Conservation (phyloP, 768 basidiomycete species). For the Rhodosporidiobolus odoratus region DNA sequence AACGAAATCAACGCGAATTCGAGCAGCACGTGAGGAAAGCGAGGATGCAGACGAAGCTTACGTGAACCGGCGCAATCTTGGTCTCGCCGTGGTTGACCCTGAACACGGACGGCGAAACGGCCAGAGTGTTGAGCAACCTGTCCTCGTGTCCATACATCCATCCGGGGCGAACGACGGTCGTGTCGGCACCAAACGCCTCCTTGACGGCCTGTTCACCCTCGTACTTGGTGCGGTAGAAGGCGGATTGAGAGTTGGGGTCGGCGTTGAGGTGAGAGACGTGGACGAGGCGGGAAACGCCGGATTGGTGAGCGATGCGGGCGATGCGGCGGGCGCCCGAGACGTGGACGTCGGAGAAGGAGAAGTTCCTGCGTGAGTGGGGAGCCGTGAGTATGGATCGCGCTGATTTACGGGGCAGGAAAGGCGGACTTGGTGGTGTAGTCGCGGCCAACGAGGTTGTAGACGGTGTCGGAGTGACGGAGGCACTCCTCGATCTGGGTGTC, state of each 20-base stretch:
- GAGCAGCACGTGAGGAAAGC: constrained; percentile 51
- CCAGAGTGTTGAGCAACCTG: constrained; percentile 84
- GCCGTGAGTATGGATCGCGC: constrained; percentile 40
- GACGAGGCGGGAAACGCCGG: constrained; percentile 75
- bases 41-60: constrained; percentile 48
- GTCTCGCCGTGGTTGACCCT: constrained; percentile 84
- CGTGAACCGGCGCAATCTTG: constrained; percentile 84
- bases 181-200: constrained; percentile 70
- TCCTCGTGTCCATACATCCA: constrained; percentile 92
- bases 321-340: constrained; percentile 76
- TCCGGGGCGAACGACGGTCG: constrained; percentile 81
- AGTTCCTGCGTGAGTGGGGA: constrained; percentile 62
- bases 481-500: constrained; percentile 89
- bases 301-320: constrained; percentile 69
- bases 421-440: constrained; percentile 90
- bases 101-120: constrained; percentile 90
- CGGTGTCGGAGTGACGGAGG: constrained; percentile 86
- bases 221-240: constrained; percentile 81
- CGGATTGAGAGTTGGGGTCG: constrained; percentile 65
- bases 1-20: constrained; percentile 69
- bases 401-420: background rate
- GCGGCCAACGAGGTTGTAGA: constrained; percentile 90
- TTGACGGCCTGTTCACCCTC: constrained; percentile 83
- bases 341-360: constrained; percentile 72
- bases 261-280: constrained; percentile 97